Evolutionary conservation across 2,329 filamentous ascomycete genomes (phyloP).

Genomic region (Phialocephala subalpina): DNA sequence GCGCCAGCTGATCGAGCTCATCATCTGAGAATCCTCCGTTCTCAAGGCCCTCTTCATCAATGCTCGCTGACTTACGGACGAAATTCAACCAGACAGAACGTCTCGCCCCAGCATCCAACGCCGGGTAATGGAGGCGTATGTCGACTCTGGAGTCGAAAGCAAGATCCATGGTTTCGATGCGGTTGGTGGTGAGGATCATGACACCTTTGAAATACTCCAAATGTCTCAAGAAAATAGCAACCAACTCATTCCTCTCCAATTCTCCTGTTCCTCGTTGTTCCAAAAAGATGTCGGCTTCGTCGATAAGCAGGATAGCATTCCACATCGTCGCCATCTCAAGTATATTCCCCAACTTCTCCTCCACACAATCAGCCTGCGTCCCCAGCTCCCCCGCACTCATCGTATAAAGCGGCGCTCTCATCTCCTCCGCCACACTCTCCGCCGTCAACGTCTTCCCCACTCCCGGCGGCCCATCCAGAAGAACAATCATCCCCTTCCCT

Average conservation of each 20-base stretch:
- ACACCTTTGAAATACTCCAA: constrained; percentile 39
- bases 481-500: constrained; percentile 51
- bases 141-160: constrained; percentile 31
- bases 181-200: constrained; percentile 42
- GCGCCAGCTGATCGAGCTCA: constrained; percentile 28
- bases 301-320: constrained; percentile 58
- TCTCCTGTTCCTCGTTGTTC: constrained; percentile 43
- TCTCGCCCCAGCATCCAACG: constrained; percentile 32
- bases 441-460: constrained; percentile 33
- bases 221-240: constrained; percentile 47
- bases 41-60: not conserved
- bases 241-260: constrained; percentile 49
- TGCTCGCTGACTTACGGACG: constrained; percentile 19
- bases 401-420: constrained; percentile 33
- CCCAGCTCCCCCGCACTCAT: constrained; percentile 57
- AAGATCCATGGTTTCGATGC: constrained; percentile 28
- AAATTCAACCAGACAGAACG: constrained; percentile 35
- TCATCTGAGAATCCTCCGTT: not conserved
- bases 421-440: constrained; percentile 37
- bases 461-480: constrained; percentile 45
- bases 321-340: constrained; percentile 67
- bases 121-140: constrained; percentile 31
- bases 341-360: constrained; percentile 57
- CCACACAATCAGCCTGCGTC: constrained; percentile 41
- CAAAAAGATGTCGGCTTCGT: constrained; percentile 60